Base-by-base conservation (phyloP, 805 yeast species). In the Kluyveromyces lactis region DNA sequence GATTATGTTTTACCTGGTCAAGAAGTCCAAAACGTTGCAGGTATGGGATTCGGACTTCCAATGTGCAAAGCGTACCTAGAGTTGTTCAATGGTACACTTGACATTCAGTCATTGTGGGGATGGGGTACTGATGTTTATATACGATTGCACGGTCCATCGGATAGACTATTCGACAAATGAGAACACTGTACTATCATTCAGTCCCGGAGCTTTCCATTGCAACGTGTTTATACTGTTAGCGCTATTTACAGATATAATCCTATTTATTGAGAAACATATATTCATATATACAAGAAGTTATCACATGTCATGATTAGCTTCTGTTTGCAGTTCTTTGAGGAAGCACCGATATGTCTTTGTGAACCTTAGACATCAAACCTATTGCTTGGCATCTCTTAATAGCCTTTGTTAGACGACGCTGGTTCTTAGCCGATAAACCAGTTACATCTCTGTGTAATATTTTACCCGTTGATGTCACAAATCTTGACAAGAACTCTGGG, bases 31-130 rank as follows among this genome's bases (percentile, higher is more conserved):
- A 70, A 71, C 17, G 73, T 90, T 26, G 95, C 97, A 0, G 98
- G 98, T 0, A 83, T 92, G 84, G 97, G 97, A 0, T 90, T 86
- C 56, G 98, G 98, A 0, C 62, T 90, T 40, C 97, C 97, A 5
- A 65, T 90, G 45, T 83, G 89, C 44, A 66, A 76, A 49, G 81
- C 86, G 0, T 83, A 83, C 51, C 77, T 81, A 23, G 83, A 78
- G 52, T 70, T 81, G 55, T 81, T 83, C 55, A 81, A 81, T 31
- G 92, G 92, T 2, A 67, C 66, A 33, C 67, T 85, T 37, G 77
- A 77, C 43, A 66, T 85, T 21, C 86, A 83, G 55, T 76, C 81
- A 35, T 70, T 81, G 42, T 73, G 73, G 60, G 90, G 92, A 1
- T 71, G 78, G 70, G 95, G 95, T 3, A 81, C 90, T 0, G 87